phyloP scores from a whole-genome alignment of 108 stramenopile species.

The Skeletonema potamos region DNA sequence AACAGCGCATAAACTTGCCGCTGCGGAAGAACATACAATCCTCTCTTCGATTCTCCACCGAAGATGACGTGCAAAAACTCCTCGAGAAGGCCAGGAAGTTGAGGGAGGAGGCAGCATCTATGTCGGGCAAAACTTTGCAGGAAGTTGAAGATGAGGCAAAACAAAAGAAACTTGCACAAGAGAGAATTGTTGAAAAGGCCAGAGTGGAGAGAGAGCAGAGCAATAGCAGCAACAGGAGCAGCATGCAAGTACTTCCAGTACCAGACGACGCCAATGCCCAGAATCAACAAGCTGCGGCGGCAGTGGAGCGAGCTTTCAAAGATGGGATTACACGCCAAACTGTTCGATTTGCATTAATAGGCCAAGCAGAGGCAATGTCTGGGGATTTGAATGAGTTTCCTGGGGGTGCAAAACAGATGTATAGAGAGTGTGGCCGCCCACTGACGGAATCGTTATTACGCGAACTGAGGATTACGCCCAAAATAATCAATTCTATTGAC shows the following conservation, averaged over 20 bases:
- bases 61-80: constrained; percentile 57
- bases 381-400: constrained; percentile 73
- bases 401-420: constrained; percentile 87
- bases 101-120: constrained; percentile 70
- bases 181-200: constrained; percentile 18
- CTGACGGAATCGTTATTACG: constrained; percentile 61
- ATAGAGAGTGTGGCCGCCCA: constrained; percentile 72
- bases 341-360: constrained; percentile 71
- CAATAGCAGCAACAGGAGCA: not conserved
- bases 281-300: constrained; percentile 66
- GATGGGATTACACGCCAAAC: constrained; percentile 76
- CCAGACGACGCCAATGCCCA: constrained; percentile 60
- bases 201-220: constrained; percentile 11
- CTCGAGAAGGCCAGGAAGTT: constrained; percentile 62
- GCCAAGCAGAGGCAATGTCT: constrained; percentile 50
- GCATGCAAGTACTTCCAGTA: constrained; percentile 26
- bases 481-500: constrained; percentile 6
- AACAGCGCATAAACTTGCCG: not conserved
- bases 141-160: constrained; percentile 69
- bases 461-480: constrained; percentile 46
- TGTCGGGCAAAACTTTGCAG: constrained; percentile 76
- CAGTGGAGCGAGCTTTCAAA: constrained; percentile 71
- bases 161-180: constrained; percentile 32
- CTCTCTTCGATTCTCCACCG: not conserved
- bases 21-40: not conserved